These are phyloP conservation scores for Cylindrotheca fusiformis DNA, from an alignment of 108 stramenopile genomes.

Conservation along the genomic window DNA sequence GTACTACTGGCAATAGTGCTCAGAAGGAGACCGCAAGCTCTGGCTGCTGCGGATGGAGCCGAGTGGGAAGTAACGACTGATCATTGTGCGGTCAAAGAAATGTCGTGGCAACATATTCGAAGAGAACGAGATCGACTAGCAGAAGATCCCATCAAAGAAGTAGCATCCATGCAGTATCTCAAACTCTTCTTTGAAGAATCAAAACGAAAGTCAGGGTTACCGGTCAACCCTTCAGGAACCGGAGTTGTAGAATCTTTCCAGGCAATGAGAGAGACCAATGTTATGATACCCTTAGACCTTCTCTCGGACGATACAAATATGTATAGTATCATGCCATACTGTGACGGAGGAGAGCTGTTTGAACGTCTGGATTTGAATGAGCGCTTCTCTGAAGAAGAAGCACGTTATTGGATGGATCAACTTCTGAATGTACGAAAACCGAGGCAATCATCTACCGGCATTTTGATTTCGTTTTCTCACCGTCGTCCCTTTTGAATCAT, in stretches of 20 bases:
- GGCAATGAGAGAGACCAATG: slow-evolving; percentile 54
- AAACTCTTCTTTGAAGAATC: slow-evolving; percentile 30
- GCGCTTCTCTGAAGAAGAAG: slow-evolving; percentile 72
- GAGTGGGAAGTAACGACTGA: slow-evolving; percentile 83
- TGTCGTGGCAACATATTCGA: slow-evolving; percentile 78
- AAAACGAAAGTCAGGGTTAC: slow-evolving; percentile 6
- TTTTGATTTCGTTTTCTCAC: slow-evolving; percentile 1
- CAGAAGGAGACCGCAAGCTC: slow-evolving; percentile 26
- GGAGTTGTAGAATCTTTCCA: slow-evolving; percentile 34
- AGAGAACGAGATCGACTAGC: slow-evolving; percentile 56
- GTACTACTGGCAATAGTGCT: slow-evolving; percentile 74
- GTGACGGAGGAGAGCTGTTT: slow-evolving; percentile 87
- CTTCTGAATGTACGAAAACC: slow-evolving; percentile 62
- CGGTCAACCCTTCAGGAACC: slow-evolving; percentile 5
- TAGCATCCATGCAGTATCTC: slow-evolving; percentile 84
- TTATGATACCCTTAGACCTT: slow-evolving; percentile 80
- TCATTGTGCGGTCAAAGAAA: slow-evolving; percentile 81
- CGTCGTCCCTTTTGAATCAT: slow-evolving; percentile 1
- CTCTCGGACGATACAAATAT: slow-evolving; percentile 80
- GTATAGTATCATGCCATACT: slow-evolving; percentile 89
- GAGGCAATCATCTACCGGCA: neutral
- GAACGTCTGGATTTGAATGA: slow-evolving; percentile 71
- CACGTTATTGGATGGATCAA: slow-evolving; percentile 86
- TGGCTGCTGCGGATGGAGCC: slow-evolving; percentile 27
- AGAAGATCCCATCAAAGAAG: slow-evolving; percentile 84